These are phyloP conservation scores for Kodamaea alishanica DNA, from an alignment of 1,139 yeast species.

Conservation along the genomic window DNA sequence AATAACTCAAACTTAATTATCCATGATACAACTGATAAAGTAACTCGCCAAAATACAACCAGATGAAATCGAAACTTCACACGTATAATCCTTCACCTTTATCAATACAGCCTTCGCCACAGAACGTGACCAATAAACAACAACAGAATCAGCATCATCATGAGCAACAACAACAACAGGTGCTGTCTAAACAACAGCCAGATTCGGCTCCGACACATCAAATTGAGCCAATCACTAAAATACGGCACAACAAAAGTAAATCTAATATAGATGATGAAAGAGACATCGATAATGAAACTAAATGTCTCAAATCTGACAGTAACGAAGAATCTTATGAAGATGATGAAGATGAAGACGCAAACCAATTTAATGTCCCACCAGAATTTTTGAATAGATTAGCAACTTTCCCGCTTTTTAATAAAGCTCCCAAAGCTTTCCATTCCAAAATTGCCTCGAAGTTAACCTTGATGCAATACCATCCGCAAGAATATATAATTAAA, in stretches of 20 bases:
- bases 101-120: slow-evolving; percentile 1
- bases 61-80: slow-evolving; percentile 5
- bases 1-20: background rate
- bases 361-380: slow-evolving; percentile 35
- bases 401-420: slow-evolving; percentile 58
- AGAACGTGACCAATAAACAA: background rate
- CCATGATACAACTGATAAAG: background rate
- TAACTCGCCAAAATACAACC: background rate
- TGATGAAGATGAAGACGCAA: slow-evolving; percentile 7
- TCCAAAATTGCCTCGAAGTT: slow-evolving; percentile 56
- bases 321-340: slow-evolving; percentile 7
- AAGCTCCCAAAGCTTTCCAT: slow-evolving; percentile 64
- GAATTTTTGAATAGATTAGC: slow-evolving; percentile 51
- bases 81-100: slow-evolving; percentile 10
- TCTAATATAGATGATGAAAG: too few species aligned
- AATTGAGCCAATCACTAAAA: too few species aligned
- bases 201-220: too few species aligned
- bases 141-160: background rate
- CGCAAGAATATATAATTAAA: slow-evolving; percentile 65
- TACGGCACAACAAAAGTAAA: too few species aligned
- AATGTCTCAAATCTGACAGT: background rate
- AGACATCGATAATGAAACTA: background rate
- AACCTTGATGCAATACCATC: slow-evolving; percentile 55
- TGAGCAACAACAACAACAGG: background rate
- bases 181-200: background rate